Evolutionary conservation across 2,329 filamentous ascomycete genomes (phyloP), one percentile per base, ranked within the genome.

Genomic region (Myriosclerotinia scirpicola): DNA sequence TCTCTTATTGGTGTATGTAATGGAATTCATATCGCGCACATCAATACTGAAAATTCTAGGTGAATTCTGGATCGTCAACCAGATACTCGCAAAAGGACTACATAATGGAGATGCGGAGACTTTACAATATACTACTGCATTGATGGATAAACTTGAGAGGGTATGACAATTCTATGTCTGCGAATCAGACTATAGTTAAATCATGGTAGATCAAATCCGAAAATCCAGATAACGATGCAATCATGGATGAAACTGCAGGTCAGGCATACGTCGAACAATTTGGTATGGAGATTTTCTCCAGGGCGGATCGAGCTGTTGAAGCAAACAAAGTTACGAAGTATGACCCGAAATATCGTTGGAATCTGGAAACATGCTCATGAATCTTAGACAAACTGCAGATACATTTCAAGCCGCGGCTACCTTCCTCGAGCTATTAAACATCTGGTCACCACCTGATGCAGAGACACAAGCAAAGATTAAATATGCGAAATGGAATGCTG

Each of bases 251-350:
- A 73, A 81, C 88, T 1, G 92, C 90, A 5, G 94, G 92, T 1
- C 92, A 93, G 78, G 93, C 92, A 64, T 97, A 97, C 74, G 89
- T 98, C 58, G 93, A 98, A 78, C 90, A 97, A 76, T 99, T 99
- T 77, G 94, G 90, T 0, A 83, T 94, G 70, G 91, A 97, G 74
- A 93, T 93, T 0, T 93, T 99, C 70, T 85, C 89, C 58, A 87
- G 92, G 70, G 94, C 91, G 5, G 92, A 97, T 74, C 87, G 90
- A 66, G 89, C 92, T 0, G 86, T 98, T 74, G 86, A 88, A 67
- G 90, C 90, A 59, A 90, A 95, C 79, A 93, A 90, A 76, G 93
- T 92, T 69, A 93, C 92, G 52, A 89, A 87, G 90, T 92, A 87
- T 84, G 89, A 90, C 5, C 42, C 40, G 38, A 9, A 20, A n/a